phyloP scores from a whole-genome alignment of 306 rosid species.

The Nissolia schottii region DNA sequence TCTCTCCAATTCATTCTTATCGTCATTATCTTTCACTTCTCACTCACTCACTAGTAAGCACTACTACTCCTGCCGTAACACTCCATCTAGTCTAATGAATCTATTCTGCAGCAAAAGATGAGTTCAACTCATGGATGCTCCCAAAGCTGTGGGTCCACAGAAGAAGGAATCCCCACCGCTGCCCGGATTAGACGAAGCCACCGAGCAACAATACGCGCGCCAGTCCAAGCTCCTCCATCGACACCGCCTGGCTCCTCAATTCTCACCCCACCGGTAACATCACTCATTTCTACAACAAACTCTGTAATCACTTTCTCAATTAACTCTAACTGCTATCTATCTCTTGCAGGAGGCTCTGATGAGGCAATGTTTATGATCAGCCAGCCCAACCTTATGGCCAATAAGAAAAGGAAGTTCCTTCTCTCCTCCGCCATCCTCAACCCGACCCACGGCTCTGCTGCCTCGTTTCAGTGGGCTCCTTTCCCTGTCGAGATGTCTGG shows the following conservation, averaged over 20 bases:
- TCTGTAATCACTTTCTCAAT: too few relatives aligned
- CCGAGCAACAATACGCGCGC: conserved; percentile 53
- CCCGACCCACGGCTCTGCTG: conserved; percentile 35
- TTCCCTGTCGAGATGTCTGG: conserved; percentile 81
- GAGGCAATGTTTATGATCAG: conserved; percentile 63
- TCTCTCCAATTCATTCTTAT: too few relatives aligned
- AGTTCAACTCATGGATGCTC: conserved; percentile 51
- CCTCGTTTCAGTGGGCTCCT: conserved; percentile 63
- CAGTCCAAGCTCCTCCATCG: conserved; percentile 70
- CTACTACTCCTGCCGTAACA: too few relatives aligned
- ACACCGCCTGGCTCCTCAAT: conserved; percentile 78
- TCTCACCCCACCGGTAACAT: conserved; percentile 39
- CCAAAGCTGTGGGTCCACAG: conserved; percentile 10
- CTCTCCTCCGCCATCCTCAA: conserved; percentile 53
- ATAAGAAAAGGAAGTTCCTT: conserved; percentile 66
- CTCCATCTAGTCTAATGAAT: too few relatives aligned
- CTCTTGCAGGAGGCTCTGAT: conserved; percentile 9
- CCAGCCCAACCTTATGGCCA: conserved; percentile 72
- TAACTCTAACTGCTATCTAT: neutral
- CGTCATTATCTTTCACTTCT: neutral
- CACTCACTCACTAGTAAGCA: neutral
- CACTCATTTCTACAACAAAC: neutral
- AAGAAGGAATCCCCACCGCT: conserved; percentile 43
- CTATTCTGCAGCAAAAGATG: conserved; percentile 32
- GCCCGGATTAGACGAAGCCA: conserved; percentile 56